A percentile compares a stretch with the other conserved stretches of the same genome.
phyloP scores from a whole-genome alignment of 2,329 filamentous ascomycete genomes.

The Ophiognomonia clavigignenti-juglandacearum region DNA sequence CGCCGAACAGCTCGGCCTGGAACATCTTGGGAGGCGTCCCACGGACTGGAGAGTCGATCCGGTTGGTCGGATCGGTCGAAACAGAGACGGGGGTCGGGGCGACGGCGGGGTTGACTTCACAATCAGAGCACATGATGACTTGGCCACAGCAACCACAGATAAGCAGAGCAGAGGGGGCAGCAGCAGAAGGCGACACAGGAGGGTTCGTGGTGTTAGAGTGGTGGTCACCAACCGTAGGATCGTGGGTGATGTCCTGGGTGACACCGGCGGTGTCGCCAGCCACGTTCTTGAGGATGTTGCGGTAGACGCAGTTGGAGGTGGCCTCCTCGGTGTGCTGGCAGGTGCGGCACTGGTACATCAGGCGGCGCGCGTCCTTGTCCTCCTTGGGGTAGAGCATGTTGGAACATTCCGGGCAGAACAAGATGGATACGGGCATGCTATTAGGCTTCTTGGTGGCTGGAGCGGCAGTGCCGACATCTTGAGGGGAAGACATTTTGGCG shows the following conservation, averaged over 20 bases:
- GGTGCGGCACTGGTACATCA: constrained; percentile 94
- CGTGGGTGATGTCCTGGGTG: constrained; percentile 92
- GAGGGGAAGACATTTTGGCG: constrained; percentile 51
- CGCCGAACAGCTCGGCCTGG: constrained; percentile 9
- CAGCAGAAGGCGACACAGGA: constrained; percentile 6
- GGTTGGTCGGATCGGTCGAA: constrained; percentile 14
- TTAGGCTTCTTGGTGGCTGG: constrained; percentile 43
- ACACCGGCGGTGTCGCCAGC: constrained; percentile 95
- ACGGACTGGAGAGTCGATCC: constrained; percentile 8
- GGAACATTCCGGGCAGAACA: constrained; percentile 97
- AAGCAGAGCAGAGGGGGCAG: constrained; percentile 21
- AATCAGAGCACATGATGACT: constrained; percentile 38
- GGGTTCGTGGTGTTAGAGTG: constrained; percentile 6
- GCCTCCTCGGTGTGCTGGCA: constrained; percentile 89
- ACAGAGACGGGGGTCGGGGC: constrained; percentile 6
- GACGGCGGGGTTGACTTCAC: constrained; percentile 23
- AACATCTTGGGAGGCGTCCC: constrained; percentile 11
- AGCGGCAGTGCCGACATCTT: constrained; percentile 39
- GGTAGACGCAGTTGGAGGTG: constrained; percentile 86
- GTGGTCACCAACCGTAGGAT: constrained; percentile 88
- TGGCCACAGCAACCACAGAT: constrained; percentile 43
- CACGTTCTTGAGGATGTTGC: constrained; percentile 86
- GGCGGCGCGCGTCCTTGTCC: constrained; percentile 74
- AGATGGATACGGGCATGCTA: constrained; percentile 84
- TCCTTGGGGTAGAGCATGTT: constrained; percentile 98